Base-by-base conservation (phyloP, 306 rosid genomes). In the Ammopiptanthus mongolicus region DNA sequence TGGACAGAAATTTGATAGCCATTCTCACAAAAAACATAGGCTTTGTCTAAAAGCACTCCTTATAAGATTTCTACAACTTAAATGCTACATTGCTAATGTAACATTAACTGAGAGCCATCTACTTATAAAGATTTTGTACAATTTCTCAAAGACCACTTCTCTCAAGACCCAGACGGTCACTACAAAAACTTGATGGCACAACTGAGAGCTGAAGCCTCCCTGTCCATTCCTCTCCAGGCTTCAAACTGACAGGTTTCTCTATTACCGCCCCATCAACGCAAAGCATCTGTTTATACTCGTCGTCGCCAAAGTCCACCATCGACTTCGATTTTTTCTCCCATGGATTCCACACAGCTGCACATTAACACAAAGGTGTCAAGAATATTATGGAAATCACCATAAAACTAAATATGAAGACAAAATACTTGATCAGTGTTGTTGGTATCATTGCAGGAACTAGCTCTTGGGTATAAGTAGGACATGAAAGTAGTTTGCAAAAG, bases 171-270 rank as follows among this genome's bases (percentile, higher is more conserved):
- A 91, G 73, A 65, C 65, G 83, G 64, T 90, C 87, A 0, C 93
- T 85, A 51, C 98, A 91, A 83, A 95, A 95, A 71, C 97, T 95
- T 0, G 97, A 95, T 44, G 97, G 89, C 70, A 84, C 97, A 5
- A 91, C 88, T 0, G 92, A 84, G 34, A 95, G 93, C 84, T 90
- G 96, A 74, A 95, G 65, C 59, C 87, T 61, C 69, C 96, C 97
- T 0, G 88, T 90, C 98, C 98, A 95, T 86, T 95, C 97, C 88
- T 95, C 96, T 0, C 98, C 97, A 0, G 93, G 98, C 93, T 85
- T 95, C 89, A 95, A 81, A 6, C 51, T 88, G 71, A 92, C 81
- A 2, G 93, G 93, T 57, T 84, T 95, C 87, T 88, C 96, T 3
- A 88, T 84, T 0, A 93, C 92, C 1, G 98, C 97, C 34, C 92